These are phyloP conservation scores for Psilocybe tampanensis DNA, from an alignment of 768 basidiomycete species.

Conservation along the genomic window DNA sequence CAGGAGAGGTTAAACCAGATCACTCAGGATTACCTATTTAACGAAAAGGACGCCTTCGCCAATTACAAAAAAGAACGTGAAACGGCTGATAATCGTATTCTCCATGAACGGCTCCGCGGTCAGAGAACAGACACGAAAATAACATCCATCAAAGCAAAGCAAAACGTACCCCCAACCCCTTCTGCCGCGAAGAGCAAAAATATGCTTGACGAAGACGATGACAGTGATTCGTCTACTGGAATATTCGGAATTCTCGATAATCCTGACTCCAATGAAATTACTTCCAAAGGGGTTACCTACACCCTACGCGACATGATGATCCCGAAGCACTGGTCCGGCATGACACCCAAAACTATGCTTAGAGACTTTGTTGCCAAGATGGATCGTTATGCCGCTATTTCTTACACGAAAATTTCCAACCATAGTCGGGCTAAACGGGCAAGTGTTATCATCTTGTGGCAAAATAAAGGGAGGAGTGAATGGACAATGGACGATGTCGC, in stretches of 20 bases:
- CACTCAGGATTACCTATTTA: slow-evolving; percentile 69
- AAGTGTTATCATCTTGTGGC: slow-evolving; percentile 75
- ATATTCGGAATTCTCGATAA: slow-evolving; percentile 77
- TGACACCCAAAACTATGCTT: slow-evolving; percentile 76
- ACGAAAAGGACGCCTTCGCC: slow-evolving; percentile 64
- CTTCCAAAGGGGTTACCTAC: slow-evolving; percentile 54
- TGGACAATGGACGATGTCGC: slow-evolving; percentile 88
- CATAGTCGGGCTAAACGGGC: slow-evolving; percentile 77
- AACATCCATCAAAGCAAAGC: background rate
- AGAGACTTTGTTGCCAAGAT: slow-evolving; percentile 65
- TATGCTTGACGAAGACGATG: slow-evolving; percentile 52
- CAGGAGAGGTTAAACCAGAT: slow-evolving; percentile 47
- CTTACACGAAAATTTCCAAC: slow-evolving; percentile 67
- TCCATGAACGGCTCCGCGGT: slow-evolving; percentile 43
- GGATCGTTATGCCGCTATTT: slow-evolving; percentile 76
- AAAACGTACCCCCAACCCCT: slow-evolving; percentile 3
- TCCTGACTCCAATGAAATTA: slow-evolving; percentile 58
- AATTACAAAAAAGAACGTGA: slow-evolving; percentile 56
- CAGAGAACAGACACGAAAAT: background rate
- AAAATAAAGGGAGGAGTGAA: slow-evolving; percentile 54
- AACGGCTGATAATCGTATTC: slow-evolving; percentile 43
- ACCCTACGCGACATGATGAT: slow-evolving; percentile 71
- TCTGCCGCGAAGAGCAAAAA: slow-evolving; percentile 28
- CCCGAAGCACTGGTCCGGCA: slow-evolving; percentile 83
- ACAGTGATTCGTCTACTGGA: slow-evolving; percentile 54